Conservation (phyloP, 495 filamentous ascomycete genomes). For the Glarea lozoyensis region DNA sequence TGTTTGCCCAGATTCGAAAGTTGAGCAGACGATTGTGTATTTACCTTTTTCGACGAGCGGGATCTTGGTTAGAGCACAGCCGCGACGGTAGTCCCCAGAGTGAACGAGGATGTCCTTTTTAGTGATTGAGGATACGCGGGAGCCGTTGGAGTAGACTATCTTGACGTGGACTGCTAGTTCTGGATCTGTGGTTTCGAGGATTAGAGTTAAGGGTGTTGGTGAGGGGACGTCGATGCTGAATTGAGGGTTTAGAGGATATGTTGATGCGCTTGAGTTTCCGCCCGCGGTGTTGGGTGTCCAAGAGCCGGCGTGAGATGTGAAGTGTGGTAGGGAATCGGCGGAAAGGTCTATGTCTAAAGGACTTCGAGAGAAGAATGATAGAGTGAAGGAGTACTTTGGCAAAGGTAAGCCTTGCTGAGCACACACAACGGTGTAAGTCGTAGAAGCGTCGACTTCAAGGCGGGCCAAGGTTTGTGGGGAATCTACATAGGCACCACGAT, state of each 20-base stretch:
- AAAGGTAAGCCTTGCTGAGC: conserved; percentile 68
- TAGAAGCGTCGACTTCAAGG: conserved; percentile 49
- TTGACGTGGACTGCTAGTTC: conserved; percentile 74
- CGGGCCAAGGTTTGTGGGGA: conserved; percentile 84
- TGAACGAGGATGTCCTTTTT: conserved; percentile 70
- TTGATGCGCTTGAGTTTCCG: conserved; percentile 66
- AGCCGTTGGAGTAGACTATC: conserved; percentile 66
- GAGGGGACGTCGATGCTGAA: conserved; percentile 55
- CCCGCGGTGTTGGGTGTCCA: conserved; percentile 80
- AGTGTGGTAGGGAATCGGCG: conserved; percentile 44
- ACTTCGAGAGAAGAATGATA: conserved; percentile 65
- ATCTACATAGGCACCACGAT: conserved; percentile 79
- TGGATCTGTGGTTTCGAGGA: conserved; percentile 53
- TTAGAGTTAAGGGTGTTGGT: conserved; percentile 51
- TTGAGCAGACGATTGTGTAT: conserved; percentile 83
- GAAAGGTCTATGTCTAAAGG: conserved; percentile 53
- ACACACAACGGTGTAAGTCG: conserved; percentile 68
- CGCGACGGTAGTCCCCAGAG: conserved; percentile 76
- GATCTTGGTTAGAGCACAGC: conserved; percentile 60
- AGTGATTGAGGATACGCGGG: conserved; percentile 55
- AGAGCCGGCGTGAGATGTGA: conserved; percentile 41
- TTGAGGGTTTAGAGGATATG: conserved; percentile 79
- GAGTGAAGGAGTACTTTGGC: conserved; percentile 65
- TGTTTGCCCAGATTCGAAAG: conserved; percentile 70
- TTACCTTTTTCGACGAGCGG: conserved; percentile 49